Conservation (phyloP, 345 rosid species). For the Syzygium oleosum region DNA sequence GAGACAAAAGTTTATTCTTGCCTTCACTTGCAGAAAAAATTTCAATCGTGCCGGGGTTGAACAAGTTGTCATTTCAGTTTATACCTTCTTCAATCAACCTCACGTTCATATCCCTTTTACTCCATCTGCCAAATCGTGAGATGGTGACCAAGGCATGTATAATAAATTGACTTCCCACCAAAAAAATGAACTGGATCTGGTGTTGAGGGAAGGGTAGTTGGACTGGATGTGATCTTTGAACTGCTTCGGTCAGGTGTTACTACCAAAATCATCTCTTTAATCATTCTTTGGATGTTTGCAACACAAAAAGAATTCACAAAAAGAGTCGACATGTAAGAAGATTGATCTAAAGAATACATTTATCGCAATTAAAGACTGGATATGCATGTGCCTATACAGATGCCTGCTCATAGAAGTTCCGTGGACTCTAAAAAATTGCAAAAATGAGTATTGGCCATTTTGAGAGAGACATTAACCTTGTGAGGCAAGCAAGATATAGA, state of each 20-base stretch:
- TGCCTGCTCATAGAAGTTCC: too few species aligned
- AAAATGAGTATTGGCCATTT: too few species aligned
- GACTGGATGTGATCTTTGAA: not conserved
- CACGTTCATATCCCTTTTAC: not conserved
- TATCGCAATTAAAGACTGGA: not conserved
- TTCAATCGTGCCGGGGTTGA: not conserved
- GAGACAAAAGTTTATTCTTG: not conserved
- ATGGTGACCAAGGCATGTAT: not conserved
- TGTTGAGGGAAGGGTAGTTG: not conserved
- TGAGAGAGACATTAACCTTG: too few species aligned
- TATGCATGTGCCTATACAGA: not conserved
- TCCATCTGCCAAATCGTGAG: not conserved
- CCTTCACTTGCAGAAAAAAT: not conserved
- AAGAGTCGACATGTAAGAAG: not conserved
- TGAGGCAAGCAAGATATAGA: too few species aligned
- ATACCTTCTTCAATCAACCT: not conserved
- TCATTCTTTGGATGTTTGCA: not conserved
- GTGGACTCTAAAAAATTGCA: too few species aligned
- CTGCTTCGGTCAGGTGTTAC: not conserved
- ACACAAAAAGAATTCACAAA: not conserved
- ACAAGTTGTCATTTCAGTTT: not conserved
- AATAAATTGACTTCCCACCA: not conserved
- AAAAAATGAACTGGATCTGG: not conserved
- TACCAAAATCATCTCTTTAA: not conserved
- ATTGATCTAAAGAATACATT: not conserved